Conservation (phyloP, 2,329 filamentous ascomycete genomes). For the Penicillium sp. region DNA sequence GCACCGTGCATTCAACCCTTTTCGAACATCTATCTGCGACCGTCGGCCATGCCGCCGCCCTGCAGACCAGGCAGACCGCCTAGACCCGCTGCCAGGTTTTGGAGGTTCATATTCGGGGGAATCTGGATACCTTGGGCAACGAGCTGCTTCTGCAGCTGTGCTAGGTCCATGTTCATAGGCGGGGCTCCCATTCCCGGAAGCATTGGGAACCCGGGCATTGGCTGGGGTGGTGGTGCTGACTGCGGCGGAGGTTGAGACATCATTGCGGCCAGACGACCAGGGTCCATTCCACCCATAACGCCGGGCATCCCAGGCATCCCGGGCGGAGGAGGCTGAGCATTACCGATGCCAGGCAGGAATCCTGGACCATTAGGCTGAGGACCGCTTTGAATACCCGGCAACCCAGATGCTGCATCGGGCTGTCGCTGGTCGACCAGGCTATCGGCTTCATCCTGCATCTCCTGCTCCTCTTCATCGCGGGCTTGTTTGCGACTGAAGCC, state of each 20-base stretch:
- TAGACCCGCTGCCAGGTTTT: constrained; percentile 39
- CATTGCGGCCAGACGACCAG: constrained; percentile 42
- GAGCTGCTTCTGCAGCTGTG: constrained; percentile 40
- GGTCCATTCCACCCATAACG: constrained; percentile 50
- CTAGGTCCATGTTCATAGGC: constrained; percentile 39
- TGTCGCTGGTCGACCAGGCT: constrained; percentile 89
- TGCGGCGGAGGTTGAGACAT: constrained; percentile 42
- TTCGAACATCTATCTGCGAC: constrained; percentile 52
- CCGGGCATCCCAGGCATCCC: constrained; percentile 29
- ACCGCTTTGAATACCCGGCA: constrained; percentile 57
- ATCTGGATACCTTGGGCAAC: constrained; percentile 36
- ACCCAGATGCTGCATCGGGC: constrained; percentile 55
- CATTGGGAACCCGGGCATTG: constrained; percentile 39
- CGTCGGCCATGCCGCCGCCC: constrained; percentile 37
- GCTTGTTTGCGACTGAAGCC: constrained; percentile 73
- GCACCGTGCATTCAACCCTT: constrained; percentile 1
- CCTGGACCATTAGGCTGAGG: constrained; percentile 50
- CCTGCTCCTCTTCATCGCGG: constrained; percentile 90
- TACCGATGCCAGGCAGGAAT: constrained; percentile 50
- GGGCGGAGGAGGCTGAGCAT: constrained; percentile 40
- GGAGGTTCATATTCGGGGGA: constrained; percentile 35
- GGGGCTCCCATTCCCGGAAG: constrained; percentile 51
- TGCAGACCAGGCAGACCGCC: constrained; percentile 36
- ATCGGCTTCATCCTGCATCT: constrained; percentile 89
- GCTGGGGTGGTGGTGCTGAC: constrained; percentile 29